These are phyloP conservation scores for Rhodotorula taiwanensis DNA, from an alignment of 768 basidiomycete genomes.

Conservation along the genomic window DNA sequence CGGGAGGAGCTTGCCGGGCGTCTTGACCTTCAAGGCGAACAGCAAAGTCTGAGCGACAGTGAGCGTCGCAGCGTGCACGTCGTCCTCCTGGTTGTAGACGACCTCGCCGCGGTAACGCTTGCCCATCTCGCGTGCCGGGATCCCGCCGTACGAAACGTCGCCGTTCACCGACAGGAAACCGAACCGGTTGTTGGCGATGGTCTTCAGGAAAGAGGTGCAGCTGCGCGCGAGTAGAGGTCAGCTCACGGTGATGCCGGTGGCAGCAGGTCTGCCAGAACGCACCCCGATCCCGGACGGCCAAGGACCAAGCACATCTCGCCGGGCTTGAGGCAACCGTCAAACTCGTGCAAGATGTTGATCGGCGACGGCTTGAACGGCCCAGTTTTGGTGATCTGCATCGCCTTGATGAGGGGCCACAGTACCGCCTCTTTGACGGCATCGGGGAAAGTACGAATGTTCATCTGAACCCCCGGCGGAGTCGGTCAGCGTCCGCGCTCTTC, in stretches of 20 bases:
- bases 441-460: slow-evolving; percentile 45
- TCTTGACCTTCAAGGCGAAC: slow-evolving; percentile 52
- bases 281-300: slow-evolving; percentile 44
- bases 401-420: slow-evolving; percentile 58
- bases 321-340: slow-evolving; percentile 56
- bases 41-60: slow-evolving; percentile 69
- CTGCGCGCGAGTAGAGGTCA: slow-evolving; percentile 40
- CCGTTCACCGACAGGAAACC: slow-evolving; percentile 62
- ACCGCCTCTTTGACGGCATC: slow-evolving; percentile 51
- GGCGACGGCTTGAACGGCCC: slow-evolving; percentile 55
- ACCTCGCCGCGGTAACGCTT: slow-evolving; percentile 41
- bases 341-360: slow-evolving; percentile 54
- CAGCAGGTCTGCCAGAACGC: neutral
- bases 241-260: too few species aligned
- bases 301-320: slow-evolving; percentile 62
- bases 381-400: slow-evolving; percentile 48
- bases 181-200: slow-evolving; percentile 64
- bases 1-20: slow-evolving; percentile 45
- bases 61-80: slow-evolving; percentile 78
- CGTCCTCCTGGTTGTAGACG: slow-evolving; percentile 57
- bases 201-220: slow-evolving; percentile 75
- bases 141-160: slow-evolving; percentile 63
- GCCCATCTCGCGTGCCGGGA: slow-evolving; percentile 58
- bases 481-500: neutral
- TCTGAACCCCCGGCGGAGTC: neutral